Evolutionary conservation across 176 grass and related monocot genomes (phyloP), one percentile per base, ranked within the genome.

Genomic region (Musa schizocarpa): DNA sequence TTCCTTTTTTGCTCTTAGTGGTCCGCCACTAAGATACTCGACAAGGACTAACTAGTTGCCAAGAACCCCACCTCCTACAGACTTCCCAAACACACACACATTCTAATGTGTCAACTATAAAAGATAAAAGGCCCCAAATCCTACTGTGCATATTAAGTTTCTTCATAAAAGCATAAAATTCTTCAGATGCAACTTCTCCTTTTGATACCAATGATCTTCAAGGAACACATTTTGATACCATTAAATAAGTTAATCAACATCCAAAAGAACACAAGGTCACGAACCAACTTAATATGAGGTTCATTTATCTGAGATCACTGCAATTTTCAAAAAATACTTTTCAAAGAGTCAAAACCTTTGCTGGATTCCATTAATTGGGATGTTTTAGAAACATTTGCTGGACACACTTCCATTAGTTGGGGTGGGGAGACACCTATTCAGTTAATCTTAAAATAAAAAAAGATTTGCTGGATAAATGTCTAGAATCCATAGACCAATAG

Each of bases 101-200:
- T 80, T 11, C 34, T 14, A 68, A 43, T 69, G 54, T 11, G 25
- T 68, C 53, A 63, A 78, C 1, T 9, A 58, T 25, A 14, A 69
- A 76, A 70, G 9, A 19, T n/a, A 68, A 1, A 67, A 68, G 9
- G 11, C 52, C 85, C 21, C 17, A 58, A 63, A 79, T 87, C 72
- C 87, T 85, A 91, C 95, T 24, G 95, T 98, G 11, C 90, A 88
- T 66, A 98, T 94, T 76, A 98, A 76, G 84, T 62, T 94, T 94
- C 68, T 89, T 92, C 68, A 91, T 82, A 75, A 86, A 86, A 22
- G 82, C 84, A 67, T 86, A 93, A 54, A 99, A 57, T 59, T 94
- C 86, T 78, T 94, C 90, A 17, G 88, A 82, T 80, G 85, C 72
- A 73, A 99, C 75, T 50, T 87, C 74, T 72, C 90, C 90, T 69